These are phyloP conservation scores for Eimeria tenella DNA, from an alignment of 169 alveolate species.

Conservation along the genomic window DNA sequence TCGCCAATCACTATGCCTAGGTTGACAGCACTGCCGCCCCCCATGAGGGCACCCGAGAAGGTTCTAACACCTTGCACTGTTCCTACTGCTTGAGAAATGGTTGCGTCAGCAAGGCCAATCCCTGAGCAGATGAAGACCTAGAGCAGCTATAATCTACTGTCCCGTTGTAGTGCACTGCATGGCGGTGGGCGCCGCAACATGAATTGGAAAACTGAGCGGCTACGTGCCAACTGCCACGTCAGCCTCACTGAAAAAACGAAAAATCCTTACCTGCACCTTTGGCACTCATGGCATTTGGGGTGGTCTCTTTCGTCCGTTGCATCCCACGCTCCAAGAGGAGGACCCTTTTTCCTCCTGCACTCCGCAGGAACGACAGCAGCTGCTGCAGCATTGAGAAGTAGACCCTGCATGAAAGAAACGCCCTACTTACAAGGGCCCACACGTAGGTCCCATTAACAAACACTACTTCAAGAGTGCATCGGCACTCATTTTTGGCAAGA, in stretches of 20 bases:
- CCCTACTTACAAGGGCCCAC: no score
- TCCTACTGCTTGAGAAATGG: conserved; percentile 81
- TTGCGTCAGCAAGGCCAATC: conserved; percentile 82
- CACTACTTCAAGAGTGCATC: no score
- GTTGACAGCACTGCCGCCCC: conserved; percentile 87
- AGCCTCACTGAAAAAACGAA: background rate
- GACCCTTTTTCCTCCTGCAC: conserved; percentile 64
- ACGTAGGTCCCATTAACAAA: no score
- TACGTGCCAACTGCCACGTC: background rate
- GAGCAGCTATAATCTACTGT: background rate
- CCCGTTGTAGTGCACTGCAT: no score
- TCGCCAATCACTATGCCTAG: conserved; percentile 86
- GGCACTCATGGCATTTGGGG: conserved; percentile 78
- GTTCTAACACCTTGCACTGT: conserved; percentile 85
- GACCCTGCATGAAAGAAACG: background rate
- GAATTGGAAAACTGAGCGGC: no score
- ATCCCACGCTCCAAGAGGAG: conserved; percentile 86
- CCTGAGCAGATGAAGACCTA: conserved; percentile 64
- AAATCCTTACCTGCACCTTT: conserved; percentile 82
- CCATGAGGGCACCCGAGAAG: conserved; percentile 82
- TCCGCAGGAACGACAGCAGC: background rate
- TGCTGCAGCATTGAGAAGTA: background rate
- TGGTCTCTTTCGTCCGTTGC: conserved; percentile 72
- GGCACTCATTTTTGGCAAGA: no score
- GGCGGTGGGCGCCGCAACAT: no score